Evolutionary conservation across 306 rosid genomes (phyloP).

Genomic region (Fragaria nilgerrensis): DNA sequence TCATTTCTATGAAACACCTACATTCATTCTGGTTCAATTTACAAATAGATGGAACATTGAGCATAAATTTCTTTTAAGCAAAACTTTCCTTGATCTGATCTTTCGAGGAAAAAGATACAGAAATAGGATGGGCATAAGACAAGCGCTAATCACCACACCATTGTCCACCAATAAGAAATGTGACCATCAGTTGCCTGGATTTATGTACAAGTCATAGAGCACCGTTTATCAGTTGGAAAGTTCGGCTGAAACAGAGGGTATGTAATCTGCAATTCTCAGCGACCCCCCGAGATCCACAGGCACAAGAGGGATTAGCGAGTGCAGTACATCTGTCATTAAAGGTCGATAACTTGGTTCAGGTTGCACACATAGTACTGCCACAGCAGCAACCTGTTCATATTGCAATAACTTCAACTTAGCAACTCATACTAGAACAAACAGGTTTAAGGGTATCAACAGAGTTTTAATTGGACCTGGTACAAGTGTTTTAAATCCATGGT

Average conservation of each 20-base stretch:
- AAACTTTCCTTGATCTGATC: constrained; percentile 2
- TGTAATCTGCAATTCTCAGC: constrained; percentile 54
- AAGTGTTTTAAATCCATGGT: constrained; percentile 94
- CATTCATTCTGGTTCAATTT: constrained; percentile 10
- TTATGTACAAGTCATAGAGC: neutral
- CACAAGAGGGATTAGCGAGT: constrained; percentile 87
- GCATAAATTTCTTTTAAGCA: neutral
- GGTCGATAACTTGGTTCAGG: constrained; percentile 92
- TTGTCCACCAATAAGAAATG: neutral
- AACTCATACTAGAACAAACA: neutral
- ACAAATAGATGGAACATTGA: neutral
- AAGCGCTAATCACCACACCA: neutral
- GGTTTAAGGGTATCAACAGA: constrained; percentile 14
- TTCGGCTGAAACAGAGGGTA: constrained; percentile 13
- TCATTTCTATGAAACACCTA: constrained; percentile 3
- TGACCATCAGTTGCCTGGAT: neutral
- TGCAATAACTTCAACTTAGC: constrained; percentile 9
- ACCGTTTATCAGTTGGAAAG: constrained; percentile 21
- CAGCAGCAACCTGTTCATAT: constrained; percentile 86
- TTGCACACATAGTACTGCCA: constrained; percentile 89
- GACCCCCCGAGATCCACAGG: constrained; percentile 84
- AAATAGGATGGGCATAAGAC: neutral
- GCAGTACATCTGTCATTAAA: constrained; percentile 78
- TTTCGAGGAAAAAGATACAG: neutral
- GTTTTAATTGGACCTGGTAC: constrained; percentile 60